Base-by-base conservation (phyloP, 345 rosid genomes). In the Schrenkiella parvula region DNA sequence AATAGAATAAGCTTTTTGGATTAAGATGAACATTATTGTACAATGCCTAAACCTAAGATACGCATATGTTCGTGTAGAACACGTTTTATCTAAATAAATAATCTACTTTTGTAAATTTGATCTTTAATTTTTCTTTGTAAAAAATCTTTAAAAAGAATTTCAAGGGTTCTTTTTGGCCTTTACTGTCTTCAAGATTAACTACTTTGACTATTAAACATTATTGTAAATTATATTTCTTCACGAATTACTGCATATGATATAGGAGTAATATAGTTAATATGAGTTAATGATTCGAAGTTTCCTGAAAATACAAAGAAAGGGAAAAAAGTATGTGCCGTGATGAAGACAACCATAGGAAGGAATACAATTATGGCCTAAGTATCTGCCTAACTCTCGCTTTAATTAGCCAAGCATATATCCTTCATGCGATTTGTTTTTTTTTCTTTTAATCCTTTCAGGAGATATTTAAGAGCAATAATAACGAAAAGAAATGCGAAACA, bases 371-470 rank as follows among this genome's bases (percentile, higher is more conserved):
- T 23, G 29, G 47, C 68, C 68, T 75, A 75, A 75, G 14, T 25
- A 22, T 6, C 42, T 68, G 70, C 70, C 74, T 68, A 75, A 68
- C 43, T 60, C 57, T 68, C 7, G 4, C 51, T 75, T 68, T 68
- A 53, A n/a, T 21, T 28, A 52, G 25, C n/a, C 58, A 31, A 58
- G 55, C 47, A 74, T 60, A 59, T 74, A 63, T 21, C 21, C 31
- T 73, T 61, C n/a, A n/a, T n/a, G n/a, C n/a, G n/a, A n/a, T n/a
- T n/a, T n/a, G n/a, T n/a, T n/a, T n/a, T n/a, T n/a, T n/a, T n/a
- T n/a, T n/a, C n/a, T n/a, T n/a, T n/a, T n/a, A n/a, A n/a, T n/a
- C n/a, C n/a, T n/a, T n/a, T n/a, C 18, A 12, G 42, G 29, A 25
- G 61, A 37, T 60, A 38, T 50, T 13, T 60, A 11, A 21, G 64